Base-by-base conservation (phyloP, 2,329 filamentous ascomycete species). In the Acarospora socialis region DNA sequence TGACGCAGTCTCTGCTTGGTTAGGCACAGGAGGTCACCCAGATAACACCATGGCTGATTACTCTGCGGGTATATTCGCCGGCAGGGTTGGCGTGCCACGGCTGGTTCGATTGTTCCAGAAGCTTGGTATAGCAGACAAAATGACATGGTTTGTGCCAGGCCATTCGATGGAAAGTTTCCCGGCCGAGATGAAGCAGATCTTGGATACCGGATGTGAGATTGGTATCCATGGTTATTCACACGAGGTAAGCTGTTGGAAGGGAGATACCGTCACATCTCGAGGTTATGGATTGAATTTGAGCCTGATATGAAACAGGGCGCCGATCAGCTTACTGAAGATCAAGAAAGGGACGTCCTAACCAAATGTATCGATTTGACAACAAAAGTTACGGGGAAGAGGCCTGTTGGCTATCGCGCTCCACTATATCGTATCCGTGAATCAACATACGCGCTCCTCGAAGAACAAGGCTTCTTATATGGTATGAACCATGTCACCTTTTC, bases 71-170 rank as follows among this genome's bases (percentile, higher is more conserved):
- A 65, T 69, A 46, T 70, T 73, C 48, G 60, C 62, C 26, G 69
- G 62, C 1, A 56, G 61, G 33, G 66, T 71, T n/a, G 69, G 68
- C 20, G 68, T 70, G 0, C 63, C 63, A 0, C 59, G 68, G 7
- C 55, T 73, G 2, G 51, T 73, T 7, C 63, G 60, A 27, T 51
- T 73, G 30, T 66, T 73, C 44, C 55, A 59, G 19, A 66, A 63
- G 42, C 57, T 66, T 24, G 45, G 49, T 2, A 60, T 73, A 15
- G 52, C 65, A 3, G 55, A 68, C 17, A 65, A 64, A 36, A 56
- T 67, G 17, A 72, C 68, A 3, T 73, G 68, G 69, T 73, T 70
- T 43, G 61, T 73, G 7, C 70, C 70, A 0, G 68, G 69, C 28
- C 69, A 74, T 49, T 67, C 61, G 0, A 57, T 68, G 30, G 69